These are phyloP conservation scores for Coemansia sp. DNA, from an alignment of 192 early-diverging fungal species.

Conservation along the genomic window DNA sequence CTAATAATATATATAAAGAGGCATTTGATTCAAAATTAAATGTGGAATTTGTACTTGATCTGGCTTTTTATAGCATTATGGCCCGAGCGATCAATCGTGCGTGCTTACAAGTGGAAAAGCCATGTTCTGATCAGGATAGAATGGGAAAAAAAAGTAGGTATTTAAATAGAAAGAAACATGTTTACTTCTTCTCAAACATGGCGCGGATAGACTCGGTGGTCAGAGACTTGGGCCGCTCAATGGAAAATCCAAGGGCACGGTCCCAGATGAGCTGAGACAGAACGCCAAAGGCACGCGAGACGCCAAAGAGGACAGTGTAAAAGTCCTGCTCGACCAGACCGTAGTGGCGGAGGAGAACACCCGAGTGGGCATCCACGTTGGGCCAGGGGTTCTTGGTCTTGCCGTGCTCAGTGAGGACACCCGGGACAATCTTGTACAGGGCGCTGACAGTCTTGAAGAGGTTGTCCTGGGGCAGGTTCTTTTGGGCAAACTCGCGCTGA, in stretches of 20 bases:
- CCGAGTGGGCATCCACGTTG: constrained; percentile 99
- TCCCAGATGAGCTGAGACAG: constrained; percentile 96
- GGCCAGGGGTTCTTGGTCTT: constrained; percentile 99
- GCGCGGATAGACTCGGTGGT: constrained; percentile 83
- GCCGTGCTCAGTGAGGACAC: constrained; percentile 95
- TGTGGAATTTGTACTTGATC: neutral
- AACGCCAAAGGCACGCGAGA: constrained; percentile 96
- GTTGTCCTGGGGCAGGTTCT: constrained; percentile 95
- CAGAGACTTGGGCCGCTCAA: constrained; percentile 91
- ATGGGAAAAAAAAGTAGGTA: neutral
- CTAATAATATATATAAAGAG: neutral
- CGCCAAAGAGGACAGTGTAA: constrained; percentile 99
- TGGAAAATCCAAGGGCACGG: constrained; percentile 91
- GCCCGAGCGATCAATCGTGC: neutral
- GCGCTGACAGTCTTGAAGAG: constrained; percentile 96
- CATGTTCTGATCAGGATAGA: neutral
- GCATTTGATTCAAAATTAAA: neutral
- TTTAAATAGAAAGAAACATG: neutral
- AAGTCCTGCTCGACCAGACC: constrained; percentile 97
- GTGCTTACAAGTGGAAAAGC: neutral
- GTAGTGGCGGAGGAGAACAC: constrained; percentile 95
- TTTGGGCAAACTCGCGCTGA: constrained; percentile 98
- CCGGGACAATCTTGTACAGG: constrained; percentile 96
- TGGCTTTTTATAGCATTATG: neutral
- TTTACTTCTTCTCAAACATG: constrained; percentile 68